Evolutionary conservation across 768 basidiomycete genomes (phyloP).

Genomic region (Boletus rubescentipes): DNA sequence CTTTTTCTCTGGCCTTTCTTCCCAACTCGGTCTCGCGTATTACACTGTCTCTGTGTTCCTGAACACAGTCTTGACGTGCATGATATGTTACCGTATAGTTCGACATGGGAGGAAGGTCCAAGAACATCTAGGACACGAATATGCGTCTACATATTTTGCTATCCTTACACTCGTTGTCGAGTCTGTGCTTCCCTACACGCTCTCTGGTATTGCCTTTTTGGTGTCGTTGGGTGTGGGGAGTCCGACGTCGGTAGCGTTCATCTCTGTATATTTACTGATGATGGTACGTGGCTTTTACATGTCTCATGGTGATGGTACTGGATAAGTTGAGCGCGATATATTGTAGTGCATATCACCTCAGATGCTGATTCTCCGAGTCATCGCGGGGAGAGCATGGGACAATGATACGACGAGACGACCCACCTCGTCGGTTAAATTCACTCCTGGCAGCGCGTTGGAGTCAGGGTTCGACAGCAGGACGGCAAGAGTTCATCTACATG

Average conservation of each 20-base stretch:
- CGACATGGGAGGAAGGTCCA: conserved; percentile 4
- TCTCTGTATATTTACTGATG: conserved; percentile 14
- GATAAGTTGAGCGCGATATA: not conserved
- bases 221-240: conserved; percentile 17
- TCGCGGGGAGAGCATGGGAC: too few relatives aligned
- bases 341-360: too few relatives aligned
- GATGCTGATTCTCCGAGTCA: too few relatives aligned
- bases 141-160: conserved; percentile 18
- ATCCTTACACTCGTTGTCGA: conserved; percentile 17
- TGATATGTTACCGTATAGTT: too few relatives aligned
- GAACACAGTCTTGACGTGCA: conserved; percentile 17
- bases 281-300: conserved; percentile 21
- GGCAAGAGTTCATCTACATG: too few relatives aligned
- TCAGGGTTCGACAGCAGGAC: too few relatives aligned
- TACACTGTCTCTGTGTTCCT: conserved; percentile 13
- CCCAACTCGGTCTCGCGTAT: conserved; percentile 19
- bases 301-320: too few relatives aligned
- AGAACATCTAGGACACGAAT: conserved; percentile 14
- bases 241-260: conserved; percentile 12
- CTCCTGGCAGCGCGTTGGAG: too few relatives aligned
- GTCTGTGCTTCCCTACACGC: conserved; percentile 25
- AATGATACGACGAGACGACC: too few relatives aligned
- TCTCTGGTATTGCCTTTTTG: conserved; percentile 26
- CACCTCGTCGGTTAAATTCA: too few relatives aligned
- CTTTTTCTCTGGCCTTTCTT: conserved; percentile 14